Evolutionary conservation across 176 grass and related monocot genomes (phyloP), one percentile per base, ranked within the genome.

Genomic region (Poa pratensis): DNA sequence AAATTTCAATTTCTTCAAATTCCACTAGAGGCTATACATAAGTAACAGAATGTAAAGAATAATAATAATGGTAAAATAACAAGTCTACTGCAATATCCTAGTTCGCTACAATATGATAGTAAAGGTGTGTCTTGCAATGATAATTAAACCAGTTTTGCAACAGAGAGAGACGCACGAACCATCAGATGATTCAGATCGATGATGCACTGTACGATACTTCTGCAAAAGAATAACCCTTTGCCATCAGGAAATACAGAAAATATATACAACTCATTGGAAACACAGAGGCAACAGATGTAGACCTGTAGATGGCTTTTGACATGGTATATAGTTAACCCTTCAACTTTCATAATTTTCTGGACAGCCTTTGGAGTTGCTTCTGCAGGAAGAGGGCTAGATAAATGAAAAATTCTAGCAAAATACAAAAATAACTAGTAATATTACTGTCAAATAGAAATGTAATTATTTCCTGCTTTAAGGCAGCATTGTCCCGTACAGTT

Each of bases 261-360:
- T 39, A 65, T 13, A 63, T 17, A 61, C 0, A 9, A 70, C 34
- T 20, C 61, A 48, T 9, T 62, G 17, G 40, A 63, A 75, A 86
- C 10, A 10, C 43, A 75, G 67, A 17, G 46, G 71, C 37, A 76
- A 40, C 12, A 57, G 66, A 78, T 37, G 6, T 13, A 82, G 40
- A 97, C 94, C 89, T 92, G 94, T 35, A 97, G 80, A 87, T 97
- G 94, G 82, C 92, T 97, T 86, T 97, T 97, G 50, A 94, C 90
- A 85, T 97, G 92, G 83, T 94, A 97, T 97, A 94, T 92, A 73
- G 83, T 97, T 87, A 97, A 80, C 6, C 94, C 83, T 60, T 97
- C 88, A n/a, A 94, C 77, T 65, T 94, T 94, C 94, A 94, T 94
- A 52, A 97, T 59, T 75, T 94, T 97, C 60, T 92, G 87, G n/a